A percentile compares a stretch with the other conserved stretches of the same genome.
phyloP scores from a whole-genome alignment of 257 asterid genomes.

The Petrea volubilis region DNA sequence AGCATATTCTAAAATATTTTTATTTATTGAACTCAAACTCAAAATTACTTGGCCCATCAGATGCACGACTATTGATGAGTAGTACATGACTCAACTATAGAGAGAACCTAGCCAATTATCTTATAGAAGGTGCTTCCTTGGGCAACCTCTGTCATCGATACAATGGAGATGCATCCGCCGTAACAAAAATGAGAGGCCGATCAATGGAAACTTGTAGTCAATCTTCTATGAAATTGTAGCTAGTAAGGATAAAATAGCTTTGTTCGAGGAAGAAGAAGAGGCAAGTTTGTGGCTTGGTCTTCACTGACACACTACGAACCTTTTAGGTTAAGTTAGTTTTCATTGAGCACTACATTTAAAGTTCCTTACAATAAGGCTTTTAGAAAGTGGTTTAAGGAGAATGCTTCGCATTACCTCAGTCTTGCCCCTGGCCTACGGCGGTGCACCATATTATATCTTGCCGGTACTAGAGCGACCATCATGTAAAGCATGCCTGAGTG shows the following conservation, averaged over 20 bases:
- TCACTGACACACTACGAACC: neutral
- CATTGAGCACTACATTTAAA: neutral
- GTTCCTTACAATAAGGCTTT: neutral
- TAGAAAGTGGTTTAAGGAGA: neutral
- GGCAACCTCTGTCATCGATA: neutral
- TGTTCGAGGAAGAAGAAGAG: neutral
- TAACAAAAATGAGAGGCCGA: neutral
- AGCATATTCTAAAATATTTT: too few species aligned
- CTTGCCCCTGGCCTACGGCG: neutral
- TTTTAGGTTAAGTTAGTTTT: neutral
- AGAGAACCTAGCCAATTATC: neutral
- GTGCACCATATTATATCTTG: too few species aligned
- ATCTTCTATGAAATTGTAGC: neutral
- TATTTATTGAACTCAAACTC: too few species aligned
- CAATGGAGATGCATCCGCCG: neutral
- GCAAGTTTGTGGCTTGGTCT: neutral
- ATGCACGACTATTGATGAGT: neutral
- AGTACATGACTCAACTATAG: neutral
- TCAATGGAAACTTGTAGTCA: neutral
- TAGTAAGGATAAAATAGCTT: neutral
- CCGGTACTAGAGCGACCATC: too few species aligned
- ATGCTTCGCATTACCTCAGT: slow-evolving; percentile 1
- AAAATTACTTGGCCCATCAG: too few species aligned
- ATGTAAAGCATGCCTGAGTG: too few species aligned
- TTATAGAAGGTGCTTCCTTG: neutral